phyloP scores from a whole-genome alignment of 78 protist species.

The Protostelium mycophagum region DNA sequence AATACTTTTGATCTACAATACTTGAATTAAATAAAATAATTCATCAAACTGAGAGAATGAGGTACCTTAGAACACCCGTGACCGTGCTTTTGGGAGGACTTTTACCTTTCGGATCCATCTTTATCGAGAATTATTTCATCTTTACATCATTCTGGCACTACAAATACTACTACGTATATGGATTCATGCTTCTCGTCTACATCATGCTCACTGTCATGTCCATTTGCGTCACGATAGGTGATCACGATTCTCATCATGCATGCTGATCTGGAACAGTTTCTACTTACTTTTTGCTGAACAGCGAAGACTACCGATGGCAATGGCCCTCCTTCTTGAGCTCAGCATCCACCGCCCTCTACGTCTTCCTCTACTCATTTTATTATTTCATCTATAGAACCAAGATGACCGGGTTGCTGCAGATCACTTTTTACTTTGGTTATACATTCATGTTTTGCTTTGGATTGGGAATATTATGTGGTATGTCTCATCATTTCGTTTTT shows the following conservation, averaged over 20 bases:
- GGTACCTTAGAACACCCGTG: slow-evolving; percentile 38
- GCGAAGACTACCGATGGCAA: slow-evolving; percentile 89
- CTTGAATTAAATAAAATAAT: neutral
- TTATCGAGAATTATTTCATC: slow-evolving; percentile 92
- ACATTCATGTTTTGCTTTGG: neutral
- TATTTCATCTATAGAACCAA: slow-evolving; percentile 76
- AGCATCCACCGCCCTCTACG: slow-evolving; percentile 78
- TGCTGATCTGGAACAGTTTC: slow-evolving; percentile 56
- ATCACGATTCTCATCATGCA: neutral
- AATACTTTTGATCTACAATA: neutral
- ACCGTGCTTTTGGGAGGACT: slow-evolving; percentile 68
- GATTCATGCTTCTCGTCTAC: slow-evolving; percentile 35
- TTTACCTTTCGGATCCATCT: slow-evolving; percentile 89
- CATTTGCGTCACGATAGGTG: slow-evolving; percentile 27
- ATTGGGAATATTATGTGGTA: slow-evolving; percentile 65
- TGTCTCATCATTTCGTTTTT: neutral
- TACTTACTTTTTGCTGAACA: slow-evolving; percentile 81
- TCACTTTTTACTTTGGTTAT: slow-evolving; percentile 65
- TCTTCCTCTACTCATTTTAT: slow-evolving; percentile 79
- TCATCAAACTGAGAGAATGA: neutral
- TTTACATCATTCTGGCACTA: slow-evolving; percentile 93
- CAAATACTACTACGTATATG: slow-evolving; percentile 92
- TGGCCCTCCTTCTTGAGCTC: slow-evolving; percentile 70
- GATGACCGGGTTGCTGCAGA: slow-evolving; percentile 77
- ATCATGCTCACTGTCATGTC: slow-evolving; percentile 69